Evolutionary conservation across 352 stramenopile genomes (phyloP).

Genomic region (Globisporangium lucens): DNA sequence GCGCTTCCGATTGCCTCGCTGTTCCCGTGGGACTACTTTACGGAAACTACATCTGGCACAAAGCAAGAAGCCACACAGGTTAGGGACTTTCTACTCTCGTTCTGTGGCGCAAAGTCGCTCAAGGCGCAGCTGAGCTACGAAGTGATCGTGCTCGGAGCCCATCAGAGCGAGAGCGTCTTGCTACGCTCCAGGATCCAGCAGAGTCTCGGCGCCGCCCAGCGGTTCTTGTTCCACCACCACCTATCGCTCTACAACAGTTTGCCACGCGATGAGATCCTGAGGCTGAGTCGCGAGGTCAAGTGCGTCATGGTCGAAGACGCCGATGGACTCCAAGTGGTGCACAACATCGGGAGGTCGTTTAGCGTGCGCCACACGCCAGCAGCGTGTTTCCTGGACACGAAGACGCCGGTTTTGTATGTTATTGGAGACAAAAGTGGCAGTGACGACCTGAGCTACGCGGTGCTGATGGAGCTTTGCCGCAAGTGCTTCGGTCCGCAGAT

Average conservation of each 20-base stretch:
- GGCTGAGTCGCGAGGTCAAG: conserved; percentile 28
- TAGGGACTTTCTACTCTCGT: conserved; percentile 34
- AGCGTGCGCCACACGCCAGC: conserved; percentile 28
- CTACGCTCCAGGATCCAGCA: conserved; percentile 24
- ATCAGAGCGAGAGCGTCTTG: conserved; percentile 22
- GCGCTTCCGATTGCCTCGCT: conserved; percentile 46
- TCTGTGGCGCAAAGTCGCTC: conserved; percentile 54
- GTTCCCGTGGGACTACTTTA: conserved; percentile 50
- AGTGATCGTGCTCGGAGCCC: conserved; percentile 42
- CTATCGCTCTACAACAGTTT: conserved; percentile 36
- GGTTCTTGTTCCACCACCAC: conserved; percentile 52
- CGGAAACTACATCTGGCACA: conserved; percentile 11
- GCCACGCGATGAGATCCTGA: conserved; percentile 27
- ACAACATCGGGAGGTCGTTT: conserved; percentile 41
- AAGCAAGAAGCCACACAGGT: conserved; percentile 17
- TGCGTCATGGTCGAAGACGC: conserved; percentile 40
- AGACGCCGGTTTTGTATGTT: conserved; percentile 34
- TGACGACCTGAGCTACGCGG: conserved; percentile 39
- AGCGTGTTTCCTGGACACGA: conserved; percentile 47
- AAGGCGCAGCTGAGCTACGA: conserved; percentile 44
- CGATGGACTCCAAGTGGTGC: conserved; percentile 47
- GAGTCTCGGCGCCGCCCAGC: conserved; percentile 44
- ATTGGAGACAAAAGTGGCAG: conserved; percentile 20
- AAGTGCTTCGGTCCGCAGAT: conserved; percentile 50
- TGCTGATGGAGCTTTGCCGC: conserved; percentile 54